Evolutionary conservation across 2,329 filamentous ascomycete species (phyloP), one percentile per base, ranked within the genome.

Genomic region (Hypomyces rosellus): DNA sequence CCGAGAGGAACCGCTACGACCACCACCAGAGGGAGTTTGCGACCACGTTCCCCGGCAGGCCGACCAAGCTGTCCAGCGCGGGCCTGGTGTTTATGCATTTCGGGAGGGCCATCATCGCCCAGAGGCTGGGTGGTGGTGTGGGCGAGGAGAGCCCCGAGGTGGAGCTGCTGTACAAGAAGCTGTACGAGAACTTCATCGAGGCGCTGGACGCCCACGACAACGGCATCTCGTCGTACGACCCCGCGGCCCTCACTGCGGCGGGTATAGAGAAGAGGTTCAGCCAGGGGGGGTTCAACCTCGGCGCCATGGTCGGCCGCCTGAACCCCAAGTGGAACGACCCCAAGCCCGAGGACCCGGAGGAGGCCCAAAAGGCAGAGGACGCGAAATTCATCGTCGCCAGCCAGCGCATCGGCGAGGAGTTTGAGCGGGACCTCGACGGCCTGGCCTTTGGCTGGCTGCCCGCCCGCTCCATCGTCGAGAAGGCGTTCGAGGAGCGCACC

Each of bases 141-240:
- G 25, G 65, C 77, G 12, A 73, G 56, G 82, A 85, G 48, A 75
- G 78, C 56, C 69, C 81, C 40, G 84, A 90, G 57, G 85, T 93
- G 41, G 76, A 78, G 38, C 70, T 95, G 30, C 76, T 99, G 49
- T 95, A 88, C 75, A 77, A 82, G 63, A 96, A 96, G 75, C 73
- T 99, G 46, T 99, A 99, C 76, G 83, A 86, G 59, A 86, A 86
- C 69, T 96, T 97, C 68, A 78, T 99, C 66, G 93, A 99, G 75
- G 90, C 93, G 2, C 85, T 99, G 50, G 93, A 99, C 70, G 93
- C 91, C 51, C 92, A 99, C 71, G 93, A 99, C 76, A 99, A 99
- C 69, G 93, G 93, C 59, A 86, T 99, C 65, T 85, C 84, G 22
- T 79, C 77, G 52, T 95, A 95, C 71, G 89, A 96, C 65, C 76